Conservation (phyloP, 352 stramenopile genomes). For the Nothophytophthora sp. region DNA sequence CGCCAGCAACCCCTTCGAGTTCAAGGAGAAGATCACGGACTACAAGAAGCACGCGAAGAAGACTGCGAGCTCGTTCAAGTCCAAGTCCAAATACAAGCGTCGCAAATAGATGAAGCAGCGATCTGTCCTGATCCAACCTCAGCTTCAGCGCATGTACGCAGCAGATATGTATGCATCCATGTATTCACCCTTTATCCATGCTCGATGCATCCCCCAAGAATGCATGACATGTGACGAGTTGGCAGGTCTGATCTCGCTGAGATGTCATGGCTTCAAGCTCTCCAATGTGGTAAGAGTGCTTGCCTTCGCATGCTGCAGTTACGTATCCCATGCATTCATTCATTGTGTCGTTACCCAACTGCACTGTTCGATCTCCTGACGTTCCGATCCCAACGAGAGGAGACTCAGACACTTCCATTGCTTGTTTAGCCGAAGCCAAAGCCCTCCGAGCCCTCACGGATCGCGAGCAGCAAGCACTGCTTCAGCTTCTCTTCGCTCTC, state of each 20-base stretch:
- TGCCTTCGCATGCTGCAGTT: too few species aligned
- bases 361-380: too few species aligned
- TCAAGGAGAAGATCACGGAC: slow-evolving; percentile 92
- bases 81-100: slow-evolving; percentile 87
- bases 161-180: slow-evolving; percentile 26
- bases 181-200: slow-evolving; percentile 28
- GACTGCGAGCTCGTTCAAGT: slow-evolving; percentile 88
- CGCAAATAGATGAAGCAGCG: slow-evolving; percentile 55
- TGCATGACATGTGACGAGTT: too few species aligned
- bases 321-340: background rate
- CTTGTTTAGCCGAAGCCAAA: slow-evolving; percentile 99
- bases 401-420: background rate
- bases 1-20: slow-evolving; percentile 74
- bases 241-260: slow-evolving; percentile 12
- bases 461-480: slow-evolving; percentile 97
- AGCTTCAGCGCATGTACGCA: too few species aligned
- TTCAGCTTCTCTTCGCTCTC: slow-evolving; percentile 97
- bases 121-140: slow-evolving; percentile 9
- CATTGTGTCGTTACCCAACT: too few species aligned
- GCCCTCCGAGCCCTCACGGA: slow-evolving; percentile 97
- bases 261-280: slow-evolving; percentile 12
- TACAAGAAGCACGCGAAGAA: slow-evolving; percentile 92
- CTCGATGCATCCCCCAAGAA: too few species aligned
- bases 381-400: too few species aligned
- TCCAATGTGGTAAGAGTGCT: too few species aligned